Percentiles rank a stretch among this genome's conserved stretches.
Conservation (phyloP, 176 grass and related monocot genomes). For the Carex pumila region DNA sequence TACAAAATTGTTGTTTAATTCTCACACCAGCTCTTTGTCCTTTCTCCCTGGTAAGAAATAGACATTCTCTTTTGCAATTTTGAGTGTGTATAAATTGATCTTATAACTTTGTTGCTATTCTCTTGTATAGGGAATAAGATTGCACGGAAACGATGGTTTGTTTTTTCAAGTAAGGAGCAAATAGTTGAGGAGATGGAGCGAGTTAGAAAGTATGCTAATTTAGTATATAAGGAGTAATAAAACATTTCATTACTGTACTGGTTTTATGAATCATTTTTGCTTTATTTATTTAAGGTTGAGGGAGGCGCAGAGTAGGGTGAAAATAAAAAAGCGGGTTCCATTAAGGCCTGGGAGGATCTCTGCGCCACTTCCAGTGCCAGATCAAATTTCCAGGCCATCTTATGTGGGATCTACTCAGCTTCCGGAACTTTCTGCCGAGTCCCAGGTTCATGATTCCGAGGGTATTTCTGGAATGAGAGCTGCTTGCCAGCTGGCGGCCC, state of each 20-base stretch:
- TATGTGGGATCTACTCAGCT: conserved; percentile 54
- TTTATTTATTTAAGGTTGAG: conserved; percentile 22
- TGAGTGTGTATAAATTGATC: not conserved
- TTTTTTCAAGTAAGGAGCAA: conserved; percentile 23
- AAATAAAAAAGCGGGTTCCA: conserved; percentile 54
- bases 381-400: conserved; percentile 61
- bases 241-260: not conserved
- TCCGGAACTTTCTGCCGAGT: conserved; percentile 44
- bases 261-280: not conserved
- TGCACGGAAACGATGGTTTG: conserved; percentile 16
- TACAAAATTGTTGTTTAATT: no score
- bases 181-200: conserved; percentile 36
- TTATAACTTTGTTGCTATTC: not conserved
- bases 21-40: not conserved
- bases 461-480: conserved; percentile 73
- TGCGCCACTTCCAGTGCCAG: conserved; percentile 50
- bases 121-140: conserved; percentile 33
- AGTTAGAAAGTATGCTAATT: conserved; percentile 31
- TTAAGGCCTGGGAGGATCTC: conserved; percentile 69
- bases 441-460: conserved; percentile 50
- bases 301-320: conserved; percentile 33
- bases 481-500: conserved; percentile 73
- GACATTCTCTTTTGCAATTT: not conserved
- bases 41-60: not conserved
- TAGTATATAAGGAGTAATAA: not conserved